These are phyloP conservation scores for Alternaria longipes DNA, from an alignment of 2,329 filamentous ascomycete species.

Conservation along the genomic window DNA sequence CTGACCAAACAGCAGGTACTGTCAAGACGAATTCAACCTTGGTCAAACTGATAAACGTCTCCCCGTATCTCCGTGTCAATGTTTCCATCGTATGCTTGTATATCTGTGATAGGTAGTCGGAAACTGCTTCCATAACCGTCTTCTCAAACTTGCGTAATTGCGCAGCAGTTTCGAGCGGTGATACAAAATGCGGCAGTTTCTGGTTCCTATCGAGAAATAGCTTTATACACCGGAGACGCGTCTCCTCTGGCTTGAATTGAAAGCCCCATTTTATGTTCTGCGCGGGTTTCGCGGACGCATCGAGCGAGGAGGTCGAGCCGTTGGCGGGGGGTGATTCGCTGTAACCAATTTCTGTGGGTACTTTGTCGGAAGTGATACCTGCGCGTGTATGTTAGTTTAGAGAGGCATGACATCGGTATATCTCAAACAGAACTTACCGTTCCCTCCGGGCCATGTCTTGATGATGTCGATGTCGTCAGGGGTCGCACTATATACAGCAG, in stretches of 20 bases:
- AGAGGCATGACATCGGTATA: not conserved
- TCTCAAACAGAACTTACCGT: slow-evolving; percentile 58
- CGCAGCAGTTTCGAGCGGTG: slow-evolving; percentile 77
- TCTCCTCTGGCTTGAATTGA: slow-evolving; percentile 80
- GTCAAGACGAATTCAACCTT: slow-evolving; percentile 82
- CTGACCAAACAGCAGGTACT: slow-evolving; percentile 80
- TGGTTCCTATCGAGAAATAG: slow-evolving; percentile 83
- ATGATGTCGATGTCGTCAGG: slow-evolving; percentile 85
- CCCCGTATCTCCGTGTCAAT: slow-evolving; percentile 76
- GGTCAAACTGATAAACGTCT: slow-evolving; percentile 79
- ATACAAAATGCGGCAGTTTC: slow-evolving; percentile 82
- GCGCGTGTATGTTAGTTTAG: slow-evolving; percentile 19
- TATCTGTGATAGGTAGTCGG: slow-evolving; percentile 80
- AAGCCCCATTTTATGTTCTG: slow-evolving; percentile 75
- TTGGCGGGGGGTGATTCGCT: slow-evolving; percentile 29
- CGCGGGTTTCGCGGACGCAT: slow-evolving; percentile 30
- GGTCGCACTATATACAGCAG: slow-evolving; percentile 76
- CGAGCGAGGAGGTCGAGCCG: slow-evolving; percentile 21
- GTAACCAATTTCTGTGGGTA: slow-evolving; percentile 78
- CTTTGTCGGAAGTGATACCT: slow-evolving; percentile 83
- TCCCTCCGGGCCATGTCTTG: slow-evolving; percentile 82
- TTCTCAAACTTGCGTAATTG: slow-evolving; percentile 78
- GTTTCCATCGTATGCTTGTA: slow-evolving; percentile 82
- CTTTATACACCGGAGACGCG: slow-evolving; percentile 82
- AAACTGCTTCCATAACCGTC: slow-evolving; percentile 80